Conservation (phyloP, 2,329 filamentous ascomycete genomes). For the Atkinsonella hypoxylon region DNA sequence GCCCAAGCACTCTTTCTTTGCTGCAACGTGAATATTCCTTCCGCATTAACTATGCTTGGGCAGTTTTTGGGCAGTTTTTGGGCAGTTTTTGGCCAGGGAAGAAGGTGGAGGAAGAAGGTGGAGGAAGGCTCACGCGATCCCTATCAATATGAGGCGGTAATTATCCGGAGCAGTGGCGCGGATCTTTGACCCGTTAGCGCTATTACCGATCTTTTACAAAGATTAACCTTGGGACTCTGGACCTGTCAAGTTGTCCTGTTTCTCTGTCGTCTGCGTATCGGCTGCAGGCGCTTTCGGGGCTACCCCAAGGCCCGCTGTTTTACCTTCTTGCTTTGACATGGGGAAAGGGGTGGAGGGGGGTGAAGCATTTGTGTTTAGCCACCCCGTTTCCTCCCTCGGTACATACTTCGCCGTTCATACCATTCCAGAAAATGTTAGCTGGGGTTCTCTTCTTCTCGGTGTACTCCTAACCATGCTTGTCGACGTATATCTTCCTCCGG, state of each 20-base stretch:
- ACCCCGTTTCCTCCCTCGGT: background rate
- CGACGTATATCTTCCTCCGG: background rate
- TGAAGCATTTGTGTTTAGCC: background rate
- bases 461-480: background rate
- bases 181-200: background rate
- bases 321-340: background rate
- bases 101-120: too few relatives aligned
- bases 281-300: too few relatives aligned
- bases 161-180: background rate
- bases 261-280: background rate
- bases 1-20: too few relatives aligned
- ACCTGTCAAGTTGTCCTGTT: background rate
- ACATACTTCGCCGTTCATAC: background rate
- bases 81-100: background rate
- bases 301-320: too few relatives aligned
- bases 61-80: background rate
- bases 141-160: background rate
- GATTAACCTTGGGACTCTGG: background rate
- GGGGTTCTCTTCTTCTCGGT: too few relatives aligned
- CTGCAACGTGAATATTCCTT: too few relatives aligned
- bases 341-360: background rate
- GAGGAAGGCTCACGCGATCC: too few relatives aligned
- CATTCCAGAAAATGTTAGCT: too few relatives aligned
- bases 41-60: too few relatives aligned
- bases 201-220: background rate